These are phyloP conservation scores for Globisporangium iwayamae DNA, from an alignment of 352 stramenopile species.

Conservation along the genomic window DNA sequence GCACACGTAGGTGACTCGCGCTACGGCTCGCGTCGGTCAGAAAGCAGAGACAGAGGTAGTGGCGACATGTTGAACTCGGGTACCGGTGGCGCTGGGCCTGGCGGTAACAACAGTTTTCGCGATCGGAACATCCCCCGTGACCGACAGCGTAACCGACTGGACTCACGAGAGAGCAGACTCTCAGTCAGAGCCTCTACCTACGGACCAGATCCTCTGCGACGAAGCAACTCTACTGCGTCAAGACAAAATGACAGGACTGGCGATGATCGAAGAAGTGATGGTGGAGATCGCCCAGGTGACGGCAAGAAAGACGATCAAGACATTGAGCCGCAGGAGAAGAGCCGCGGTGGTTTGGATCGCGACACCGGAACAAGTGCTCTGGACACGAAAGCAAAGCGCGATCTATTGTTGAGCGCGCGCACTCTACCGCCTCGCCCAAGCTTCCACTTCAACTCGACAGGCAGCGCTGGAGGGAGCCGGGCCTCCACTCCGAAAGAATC, in stretches of 20 bases:
- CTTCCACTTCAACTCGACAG: conserved; percentile 14
- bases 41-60: conserved; percentile 39
- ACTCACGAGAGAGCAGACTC: conserved; percentile 25
- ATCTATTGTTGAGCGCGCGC: conserved; percentile 14
- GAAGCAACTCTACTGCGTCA: conserved; percentile 15
- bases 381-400: conserved; percentile 25
- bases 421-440: conserved; percentile 32
- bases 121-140: conserved; percentile 33
- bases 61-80: conserved; percentile 18
- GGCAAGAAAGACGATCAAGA: conserved; percentile 14
- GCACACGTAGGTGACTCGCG: conserved; percentile 17
- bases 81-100: conserved; percentile 5
- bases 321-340: conserved; percentile 25
- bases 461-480: conserved; percentile 22
- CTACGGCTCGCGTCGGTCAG: conserved; percentile 28
- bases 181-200: conserved; percentile 14
- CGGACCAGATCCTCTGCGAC: conserved; percentile 18
- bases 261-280: conserved; percentile 21
- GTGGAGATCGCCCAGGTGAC: conserved; percentile 6
- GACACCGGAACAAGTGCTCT: conserved; percentile 13
- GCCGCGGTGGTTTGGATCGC: conserved; percentile 22
- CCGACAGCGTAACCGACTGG: conserved; percentile 20
- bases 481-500: conserved; percentile 23
- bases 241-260: conserved; percentile 27
- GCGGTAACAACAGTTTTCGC: conserved; percentile 23